Percentiles rank a stretch among this genome's conserved stretches.
Evolutionary conservation across 2,329 filamentous ascomycete species (phyloP).

Genomic region (Colletotrichum caudatum): DNA sequence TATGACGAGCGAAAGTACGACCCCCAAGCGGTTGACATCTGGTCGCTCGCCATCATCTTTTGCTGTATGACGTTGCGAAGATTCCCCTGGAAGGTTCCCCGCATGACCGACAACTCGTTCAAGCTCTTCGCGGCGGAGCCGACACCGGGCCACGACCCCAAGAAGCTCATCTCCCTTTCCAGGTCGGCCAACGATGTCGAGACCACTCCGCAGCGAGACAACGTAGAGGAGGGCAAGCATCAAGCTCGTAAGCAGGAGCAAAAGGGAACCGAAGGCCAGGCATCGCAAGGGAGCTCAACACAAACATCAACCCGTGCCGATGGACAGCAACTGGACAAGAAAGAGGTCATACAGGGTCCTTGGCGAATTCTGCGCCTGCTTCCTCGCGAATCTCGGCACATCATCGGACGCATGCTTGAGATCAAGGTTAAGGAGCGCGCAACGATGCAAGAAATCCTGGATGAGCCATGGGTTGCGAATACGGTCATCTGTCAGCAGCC

Average conservation of each 20-base stretch:
- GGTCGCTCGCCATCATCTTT: conserved; percentile 98
- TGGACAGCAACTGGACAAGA: conserved; percentile 61
- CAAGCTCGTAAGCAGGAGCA: conserved; percentile 44
- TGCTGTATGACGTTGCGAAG: conserved; percentile 97
- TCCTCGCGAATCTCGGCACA: conserved; percentile 88
- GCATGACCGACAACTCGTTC: conserved; percentile 92
- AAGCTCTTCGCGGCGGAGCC: conserved; percentile 91
- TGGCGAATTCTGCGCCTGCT: conserved; percentile 90
- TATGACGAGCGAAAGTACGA: conserved; percentile 96
- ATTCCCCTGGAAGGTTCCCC: conserved; percentile 97
- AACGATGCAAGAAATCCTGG: conserved; percentile 85
- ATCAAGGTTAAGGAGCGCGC: conserved; percentile 86
- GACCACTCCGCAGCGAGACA: conserved; percentile 55
- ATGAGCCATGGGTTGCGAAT: conserved; percentile 90
- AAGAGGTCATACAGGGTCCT: conserved; percentile 89
- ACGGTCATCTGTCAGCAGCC: conserved; percentile 87
- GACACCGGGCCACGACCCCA: conserved; percentile 76
- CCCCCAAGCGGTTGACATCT: conserved; percentile 93
- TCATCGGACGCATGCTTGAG: conserved; percentile 93
- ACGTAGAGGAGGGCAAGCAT: conserved; percentile 50
- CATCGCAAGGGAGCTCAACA: conserved; percentile 42
- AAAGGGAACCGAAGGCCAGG: conserved; percentile 24
- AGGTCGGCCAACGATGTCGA: conserved; percentile 59
- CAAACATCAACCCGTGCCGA: conserved; percentile 20
- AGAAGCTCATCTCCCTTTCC: conserved; percentile 61